phyloP scores from a whole-genome alignment of 352 stramenopile species.

The Pythium volutum region DNA sequence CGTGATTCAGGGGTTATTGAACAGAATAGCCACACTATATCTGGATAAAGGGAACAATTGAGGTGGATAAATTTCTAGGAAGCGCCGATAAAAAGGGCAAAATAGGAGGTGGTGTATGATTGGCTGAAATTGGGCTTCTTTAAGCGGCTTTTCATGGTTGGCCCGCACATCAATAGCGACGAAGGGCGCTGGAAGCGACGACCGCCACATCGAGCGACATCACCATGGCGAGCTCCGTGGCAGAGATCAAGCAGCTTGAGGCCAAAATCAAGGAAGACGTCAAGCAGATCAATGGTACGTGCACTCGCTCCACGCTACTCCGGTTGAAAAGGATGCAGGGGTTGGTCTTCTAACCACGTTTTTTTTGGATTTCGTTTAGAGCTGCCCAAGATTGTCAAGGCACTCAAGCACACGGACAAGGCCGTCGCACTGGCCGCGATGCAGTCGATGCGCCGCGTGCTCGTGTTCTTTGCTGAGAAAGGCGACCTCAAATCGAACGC shows the following conservation, averaged over 20 bases:
- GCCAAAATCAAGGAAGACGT: constrained; percentile 85
- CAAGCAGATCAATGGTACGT: constrained; percentile 74
- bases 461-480: constrained; percentile 83
- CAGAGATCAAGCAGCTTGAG: constrained; percentile 85
- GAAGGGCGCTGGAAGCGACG: too few species aligned
- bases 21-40: background rate
- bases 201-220: background rate
- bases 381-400: constrained; percentile 72
- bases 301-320: background rate
- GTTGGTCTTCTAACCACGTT: background rate
- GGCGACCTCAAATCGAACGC: constrained; percentile 55
- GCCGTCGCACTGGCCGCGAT: constrained; percentile 67
- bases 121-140: constrained; percentile 20
- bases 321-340: background rate
- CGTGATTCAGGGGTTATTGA: background rate
- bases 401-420: constrained; percentile 70
- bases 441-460: constrained; percentile 72
- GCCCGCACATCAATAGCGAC: constrained; percentile 28
- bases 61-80: background rate
- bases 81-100: background rate
- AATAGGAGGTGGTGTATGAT: constrained; percentile 8
- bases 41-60: background rate
- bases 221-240: constrained; percentile 48
- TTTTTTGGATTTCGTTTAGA: constrained; percentile 33
- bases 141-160: constrained; percentile 29